phyloP scores from a whole-genome alignment of 2,329 filamentous ascomycete genomes.

The Cladosporium oxysporum region DNA sequence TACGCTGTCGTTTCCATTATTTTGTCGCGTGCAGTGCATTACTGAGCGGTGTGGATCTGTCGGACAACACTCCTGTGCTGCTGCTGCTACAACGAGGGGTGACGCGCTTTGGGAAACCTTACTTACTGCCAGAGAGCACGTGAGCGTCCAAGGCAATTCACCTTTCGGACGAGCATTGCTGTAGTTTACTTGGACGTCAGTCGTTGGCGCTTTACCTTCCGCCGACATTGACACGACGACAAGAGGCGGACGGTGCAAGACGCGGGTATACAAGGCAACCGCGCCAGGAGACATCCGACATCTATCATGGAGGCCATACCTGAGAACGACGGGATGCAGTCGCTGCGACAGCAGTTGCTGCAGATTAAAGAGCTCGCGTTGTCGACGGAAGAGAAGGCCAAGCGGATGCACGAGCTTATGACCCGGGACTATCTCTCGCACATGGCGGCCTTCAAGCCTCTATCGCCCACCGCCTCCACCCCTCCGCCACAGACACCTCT shows the following conservation, averaged over 20 bases:
- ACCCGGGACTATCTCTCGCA: conserved; percentile 47
- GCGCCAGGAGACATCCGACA: background rate
- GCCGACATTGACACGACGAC: background rate
- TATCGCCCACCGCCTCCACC: background rate
- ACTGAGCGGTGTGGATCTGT: background rate
- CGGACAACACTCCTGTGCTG: background rate
- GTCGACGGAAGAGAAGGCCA: conserved; percentile 52
- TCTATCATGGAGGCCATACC: conserved; percentile 40
- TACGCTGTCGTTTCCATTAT: too few relatives aligned
- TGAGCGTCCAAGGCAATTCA: background rate
- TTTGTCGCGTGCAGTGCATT: background rate
- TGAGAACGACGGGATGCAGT: conserved; percentile 53
- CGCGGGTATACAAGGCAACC: background rate
- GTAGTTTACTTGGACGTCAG: background rate
- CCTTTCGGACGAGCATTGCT: background rate
- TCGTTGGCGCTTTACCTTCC: background rate
- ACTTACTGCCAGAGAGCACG: background rate
- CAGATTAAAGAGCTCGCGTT: conserved; percentile 47
- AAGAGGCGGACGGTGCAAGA: background rate
- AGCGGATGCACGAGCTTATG: conserved; percentile 52
- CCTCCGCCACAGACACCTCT: background rate
- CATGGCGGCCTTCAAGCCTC: conserved; percentile 8
- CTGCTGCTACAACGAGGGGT: background rate
- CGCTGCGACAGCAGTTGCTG: conserved; percentile 50
- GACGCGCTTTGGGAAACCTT: background rate